Evolutionary conservation across 257 asterid genomes (phyloP).

Genomic region (Solanum corneliomulleri): DNA sequence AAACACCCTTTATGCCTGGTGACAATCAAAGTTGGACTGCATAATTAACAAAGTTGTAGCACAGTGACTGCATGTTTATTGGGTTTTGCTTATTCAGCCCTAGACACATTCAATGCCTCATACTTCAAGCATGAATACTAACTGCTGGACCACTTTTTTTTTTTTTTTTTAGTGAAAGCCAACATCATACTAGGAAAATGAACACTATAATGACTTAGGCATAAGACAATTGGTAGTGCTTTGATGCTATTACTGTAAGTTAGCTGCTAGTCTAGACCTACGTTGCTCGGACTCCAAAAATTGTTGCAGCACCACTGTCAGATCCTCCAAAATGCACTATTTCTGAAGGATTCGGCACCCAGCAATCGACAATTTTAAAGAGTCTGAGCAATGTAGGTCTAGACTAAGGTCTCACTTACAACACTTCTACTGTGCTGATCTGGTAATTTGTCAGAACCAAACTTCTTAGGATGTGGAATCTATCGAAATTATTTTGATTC

Average conservation of each 20-base stretch:
- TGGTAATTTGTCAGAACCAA: background rate
- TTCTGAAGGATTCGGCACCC: background rate
- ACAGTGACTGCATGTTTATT: background rate
- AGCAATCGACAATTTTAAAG: background rate
- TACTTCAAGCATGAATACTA: background rate
- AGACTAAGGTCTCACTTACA: background rate
- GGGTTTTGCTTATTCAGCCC: background rate
- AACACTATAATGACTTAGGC: background rate
- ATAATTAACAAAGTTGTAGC: background rate
- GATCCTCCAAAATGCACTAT: background rate
- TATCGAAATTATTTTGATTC: background rate
- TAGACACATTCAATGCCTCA: background rate
- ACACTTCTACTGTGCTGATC: background rate
- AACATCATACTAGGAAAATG: background rate
- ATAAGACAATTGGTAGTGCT: background rate
- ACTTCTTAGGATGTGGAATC: background rate
- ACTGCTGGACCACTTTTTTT: background rate
- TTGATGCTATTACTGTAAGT: background rate
- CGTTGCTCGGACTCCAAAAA: background rate
- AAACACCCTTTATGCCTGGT: background rate
- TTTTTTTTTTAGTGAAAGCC: background rate
- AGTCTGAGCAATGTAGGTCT: background rate
- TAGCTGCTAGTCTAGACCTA: background rate
- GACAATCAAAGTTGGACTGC: background rate
- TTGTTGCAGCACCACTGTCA: background rate